Conservation (phyloP, 371 early-diverging fungal genomes). For the Mortierella sp. region DNA sequence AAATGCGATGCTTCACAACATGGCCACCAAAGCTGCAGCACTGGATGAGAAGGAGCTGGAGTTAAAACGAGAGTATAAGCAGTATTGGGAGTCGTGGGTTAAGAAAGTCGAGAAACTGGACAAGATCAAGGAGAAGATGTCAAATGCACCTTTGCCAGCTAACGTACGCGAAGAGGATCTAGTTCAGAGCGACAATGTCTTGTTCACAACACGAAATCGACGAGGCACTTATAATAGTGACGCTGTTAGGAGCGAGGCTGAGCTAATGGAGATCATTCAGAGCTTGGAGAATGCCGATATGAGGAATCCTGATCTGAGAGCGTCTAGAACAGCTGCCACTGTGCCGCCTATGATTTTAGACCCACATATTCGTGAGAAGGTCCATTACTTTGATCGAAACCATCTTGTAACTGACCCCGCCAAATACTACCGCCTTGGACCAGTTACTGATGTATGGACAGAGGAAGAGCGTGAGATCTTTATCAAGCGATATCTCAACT, state of each 20-base stretch:
- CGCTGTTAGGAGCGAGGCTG: constrained; percentile 87
- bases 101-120: constrained; percentile 64
- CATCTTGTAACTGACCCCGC: constrained; percentile 73
- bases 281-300: constrained; percentile 81
- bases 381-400: constrained; percentile 73
- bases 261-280: constrained; percentile 83
- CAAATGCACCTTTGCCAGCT: constrained; percentile 42
- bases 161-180: constrained; percentile 62
- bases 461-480: constrained; percentile 85
- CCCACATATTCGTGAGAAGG: constrained; percentile 66
- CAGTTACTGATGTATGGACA: constrained; percentile 81
- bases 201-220: constrained; percentile 59
- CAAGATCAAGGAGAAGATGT: constrained; percentile 58
- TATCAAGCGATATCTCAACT: constrained; percentile 79
- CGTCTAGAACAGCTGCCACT: constrained; percentile 81
- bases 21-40: constrained; percentile 53
- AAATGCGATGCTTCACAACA: constrained; percentile 52
- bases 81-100: constrained; percentile 63
- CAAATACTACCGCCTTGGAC: constrained; percentile 71
- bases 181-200: constrained; percentile 62
- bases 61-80: constrained; percentile 66
- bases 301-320: constrained; percentile 82
- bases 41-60: constrained; percentile 59
- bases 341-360: constrained; percentile 85
- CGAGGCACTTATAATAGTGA: constrained; percentile 72